These are phyloP conservation scores for Yamadazyma pseudoaaseri DNA, from an alignment of 1,139 yeast genomes.

Conservation along the genomic window DNA sequence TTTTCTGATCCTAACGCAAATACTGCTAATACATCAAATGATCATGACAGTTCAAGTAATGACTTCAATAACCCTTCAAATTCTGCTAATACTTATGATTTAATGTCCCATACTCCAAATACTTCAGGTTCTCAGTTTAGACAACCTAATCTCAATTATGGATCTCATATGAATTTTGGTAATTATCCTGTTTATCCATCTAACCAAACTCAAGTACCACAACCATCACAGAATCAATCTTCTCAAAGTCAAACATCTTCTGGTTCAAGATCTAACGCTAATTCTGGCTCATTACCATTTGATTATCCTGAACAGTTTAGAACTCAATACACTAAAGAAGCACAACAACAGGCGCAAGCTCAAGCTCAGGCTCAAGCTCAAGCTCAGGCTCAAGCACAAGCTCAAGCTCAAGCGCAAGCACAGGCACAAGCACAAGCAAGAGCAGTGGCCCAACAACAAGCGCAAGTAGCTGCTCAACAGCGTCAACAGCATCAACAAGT, in stretches of 20 bases:
- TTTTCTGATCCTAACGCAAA: constrained; percentile 12
- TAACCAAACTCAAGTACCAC: constrained; percentile 4
- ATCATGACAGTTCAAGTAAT: constrained; percentile 8
- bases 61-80: constrained; percentile 11
- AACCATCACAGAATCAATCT: constrained; percentile 4
- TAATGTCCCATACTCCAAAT: constrained; percentile 20
- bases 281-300: constrained; percentile 12
- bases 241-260: constrained; percentile 4
- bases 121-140: constrained; percentile 23
- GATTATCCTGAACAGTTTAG: constrained; percentile 29
- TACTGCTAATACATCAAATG: constrained; percentile 6
- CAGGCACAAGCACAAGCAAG: constrained; percentile 11
- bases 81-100: constrained; percentile 19
- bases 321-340: constrained; percentile 27
- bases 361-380: neutral
- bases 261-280: neutral
- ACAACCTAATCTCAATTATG: constrained; percentile 9
- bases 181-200: constrained; percentile 11
- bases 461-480: constrained; percentile 14
- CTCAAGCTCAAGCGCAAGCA: constrained; percentile 11
- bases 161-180: constrained; percentile 9
- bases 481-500: constrained; percentile 12
- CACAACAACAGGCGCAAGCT: constrained; percentile 19
- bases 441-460: constrained; percentile 11
- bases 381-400: constrained; percentile 15